phyloP scores from a whole-genome alignment of 306 rosid species.

The Medicago ruthenica region DNA sequence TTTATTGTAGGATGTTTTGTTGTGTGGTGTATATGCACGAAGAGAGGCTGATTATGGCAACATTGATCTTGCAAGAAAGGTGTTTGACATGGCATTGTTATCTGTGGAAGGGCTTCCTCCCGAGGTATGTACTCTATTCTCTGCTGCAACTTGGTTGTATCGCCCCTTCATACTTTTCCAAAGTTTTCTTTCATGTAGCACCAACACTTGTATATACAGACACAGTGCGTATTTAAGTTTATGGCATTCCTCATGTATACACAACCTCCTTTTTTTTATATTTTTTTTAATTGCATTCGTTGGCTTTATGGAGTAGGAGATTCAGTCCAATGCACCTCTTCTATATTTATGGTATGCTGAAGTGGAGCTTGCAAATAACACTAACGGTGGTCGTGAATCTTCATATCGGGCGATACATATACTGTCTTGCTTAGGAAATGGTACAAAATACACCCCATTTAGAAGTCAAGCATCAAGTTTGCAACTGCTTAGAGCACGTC shows the following conservation, averaged over 20 bases:
- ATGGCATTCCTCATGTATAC: constrained; percentile 3
- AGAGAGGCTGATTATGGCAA: constrained; percentile 91
- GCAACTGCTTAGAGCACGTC: constrained; percentile 85
- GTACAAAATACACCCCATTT: constrained; percentile 67
- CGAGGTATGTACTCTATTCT: constrained; percentile 55
- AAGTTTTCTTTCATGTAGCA: background rate
- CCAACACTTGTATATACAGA: background rate
- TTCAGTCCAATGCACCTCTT: constrained; percentile 69
- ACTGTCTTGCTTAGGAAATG: constrained; percentile 83
- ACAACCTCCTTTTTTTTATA: background rate
- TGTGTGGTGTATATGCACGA: constrained; percentile 91
- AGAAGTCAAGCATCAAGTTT: constrained; percentile 75
- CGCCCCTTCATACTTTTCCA: background rate
- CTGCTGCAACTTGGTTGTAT: constrained; percentile 27
- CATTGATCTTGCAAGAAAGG: constrained; percentile 83
- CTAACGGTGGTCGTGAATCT: constrained; percentile 48
- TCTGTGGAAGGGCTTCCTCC: constrained; percentile 84
- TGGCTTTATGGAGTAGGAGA: constrained; percentile 61
- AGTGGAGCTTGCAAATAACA: constrained; percentile 66
- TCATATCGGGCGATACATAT: constrained; percentile 70
- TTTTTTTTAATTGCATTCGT: constrained; percentile 33
- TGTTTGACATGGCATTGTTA: constrained; percentile 93
- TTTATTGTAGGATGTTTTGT: constrained; percentile 71
- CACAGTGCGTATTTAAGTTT: background rate
- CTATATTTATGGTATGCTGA: constrained; percentile 95